Base-by-base conservation (phyloP, 106 monocot species). In the Apostasia ramifera region DNA sequence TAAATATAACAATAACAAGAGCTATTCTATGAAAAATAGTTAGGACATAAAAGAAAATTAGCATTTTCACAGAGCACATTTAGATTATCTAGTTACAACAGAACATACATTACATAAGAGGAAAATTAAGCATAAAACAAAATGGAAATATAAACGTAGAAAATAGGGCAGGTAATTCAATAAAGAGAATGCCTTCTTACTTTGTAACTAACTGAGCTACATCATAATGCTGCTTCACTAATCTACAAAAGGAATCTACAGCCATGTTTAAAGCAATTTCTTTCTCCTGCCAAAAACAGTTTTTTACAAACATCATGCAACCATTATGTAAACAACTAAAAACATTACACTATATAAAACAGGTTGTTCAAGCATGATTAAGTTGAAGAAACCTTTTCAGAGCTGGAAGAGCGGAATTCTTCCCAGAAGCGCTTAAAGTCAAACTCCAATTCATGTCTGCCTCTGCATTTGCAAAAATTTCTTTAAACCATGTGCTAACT, bases 361-460 rank as follows among this genome's bases (percentile, higher is more conserved):
- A 56, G 46, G 46, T 57, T 42, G n/a, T 66, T 47, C 44, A 7
- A 67, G 51, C 59, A 50, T 43, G 50, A 26, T 57, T 6, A 57
- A 47, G 38, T 58, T 74, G 5, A 55, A 40, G 51, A 45, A 48
- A 98, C 98, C 98, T 98, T 98, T 73, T 98, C 98, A 77, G 83
- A 93, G 83, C 85, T 83, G 77, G 98, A 98, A 73, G 90, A 83
- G 83, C 98, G 98, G 76, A 98, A 98, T 76, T 90, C 90, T 85
- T 98, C 98, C 98, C 98, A 98, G 72, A 76, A 90, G 68, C 83
- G 87, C 85, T 79, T 93, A 69, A 98, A 98, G 57, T 92, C 93
- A 85, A 80, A 68, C 72, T 98, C 98, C 81, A 90, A 55, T 53
- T 87, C 92, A 92, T 97, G 68, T 70, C 82, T 92, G 14, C 78